These are phyloP conservation scores for Psilocybe sp. DNA, from an alignment of 768 basidiomycete species.

Conservation along the genomic window DNA sequence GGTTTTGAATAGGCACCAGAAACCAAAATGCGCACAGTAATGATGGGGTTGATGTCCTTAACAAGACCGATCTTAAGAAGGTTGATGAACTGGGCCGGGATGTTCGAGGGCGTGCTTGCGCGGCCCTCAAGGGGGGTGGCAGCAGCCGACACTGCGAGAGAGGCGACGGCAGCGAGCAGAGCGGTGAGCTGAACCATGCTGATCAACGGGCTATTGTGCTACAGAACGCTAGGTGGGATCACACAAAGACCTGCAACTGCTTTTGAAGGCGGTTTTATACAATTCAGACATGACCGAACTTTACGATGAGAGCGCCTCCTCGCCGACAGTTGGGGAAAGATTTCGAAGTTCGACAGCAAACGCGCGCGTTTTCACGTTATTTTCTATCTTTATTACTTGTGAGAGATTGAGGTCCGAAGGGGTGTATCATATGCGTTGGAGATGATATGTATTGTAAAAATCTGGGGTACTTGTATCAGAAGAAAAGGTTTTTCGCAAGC, in stretches of 20 bases:
- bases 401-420: background rate
- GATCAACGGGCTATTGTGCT: background rate
- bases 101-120: background rate
- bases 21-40: constrained; percentile 36
- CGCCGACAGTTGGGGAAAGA: no score
- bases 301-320: no score
- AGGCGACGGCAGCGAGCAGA: constrained; percentile 2
- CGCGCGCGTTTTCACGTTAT: constrained; percentile 1
- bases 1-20: constrained; percentile 10
- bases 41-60: constrained; percentile 32
- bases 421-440: background rate
- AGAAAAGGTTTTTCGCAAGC: no score
- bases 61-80: constrained; percentile 37
- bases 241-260: background rate
- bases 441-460: background rate
- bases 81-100: constrained; percentile 29
- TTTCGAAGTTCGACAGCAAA: background rate
- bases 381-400: background rate
- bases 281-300: background rate
- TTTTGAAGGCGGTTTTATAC: background rate
- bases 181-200: constrained; percentile 5
- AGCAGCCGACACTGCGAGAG: constrained; percentile 1
- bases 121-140: constrained; percentile 3
- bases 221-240: background rate
- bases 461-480: background rate